Percentiles rank a stretch among this genome's conserved stretches.
These are phyloP conservation scores for Pseudogymnoascus sp. DNA, from an alignment of 2,329 filamentous ascomycete species.

Conservation along the genomic window DNA sequence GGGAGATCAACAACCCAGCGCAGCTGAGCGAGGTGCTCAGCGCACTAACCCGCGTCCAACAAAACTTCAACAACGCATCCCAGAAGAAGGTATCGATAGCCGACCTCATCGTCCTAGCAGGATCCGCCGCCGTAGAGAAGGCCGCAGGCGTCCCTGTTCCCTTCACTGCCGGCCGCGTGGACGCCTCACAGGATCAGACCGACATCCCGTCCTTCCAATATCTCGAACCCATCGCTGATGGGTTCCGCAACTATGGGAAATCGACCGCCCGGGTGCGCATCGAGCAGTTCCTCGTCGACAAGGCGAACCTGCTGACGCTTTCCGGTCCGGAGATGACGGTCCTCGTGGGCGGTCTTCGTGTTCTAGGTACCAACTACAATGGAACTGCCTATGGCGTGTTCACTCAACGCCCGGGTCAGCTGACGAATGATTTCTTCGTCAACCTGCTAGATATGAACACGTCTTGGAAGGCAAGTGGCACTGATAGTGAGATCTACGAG, in stretches of 20 bases:
- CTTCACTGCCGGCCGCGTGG: constrained; percentile 65
- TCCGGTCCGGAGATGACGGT: constrained; percentile 64
- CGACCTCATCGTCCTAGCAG: constrained; percentile 71
- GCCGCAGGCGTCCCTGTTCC: constrained; percentile 58
- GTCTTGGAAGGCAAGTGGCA: constrained; percentile 51
- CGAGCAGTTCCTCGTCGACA: constrained; percentile 67
- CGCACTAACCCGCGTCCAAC: no score
- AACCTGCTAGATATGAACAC: constrained; percentile 65
- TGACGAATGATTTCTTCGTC: constrained; percentile 77
- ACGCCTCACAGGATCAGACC: constrained; percentile 66
- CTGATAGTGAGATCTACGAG: constrained; percentile 51
- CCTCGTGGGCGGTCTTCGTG: constrained; percentile 65
- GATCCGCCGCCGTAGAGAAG: constrained; percentile 64
- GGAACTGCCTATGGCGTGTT: constrained; percentile 61
- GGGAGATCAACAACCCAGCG: constrained; percentile 66
- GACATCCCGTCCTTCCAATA: constrained; percentile 56
- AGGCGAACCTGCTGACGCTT: constrained; percentile 62
- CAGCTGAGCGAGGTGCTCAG: constrained; percentile 54
- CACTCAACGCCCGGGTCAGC: constrained; percentile 57
- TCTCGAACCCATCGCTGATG: constrained; percentile 64
- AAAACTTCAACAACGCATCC: no score
- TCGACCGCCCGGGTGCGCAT: constrained; percentile 52
- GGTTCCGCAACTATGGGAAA: constrained; percentile 73
- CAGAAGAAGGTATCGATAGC: constrained; percentile 65
- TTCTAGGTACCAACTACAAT: constrained; percentile 63